Evolutionary conservation across 2,329 filamentous ascomycete genomes (phyloP), one percentile per base, ranked within the genome.

Genomic region (Canariomyces notabilis): DNA sequence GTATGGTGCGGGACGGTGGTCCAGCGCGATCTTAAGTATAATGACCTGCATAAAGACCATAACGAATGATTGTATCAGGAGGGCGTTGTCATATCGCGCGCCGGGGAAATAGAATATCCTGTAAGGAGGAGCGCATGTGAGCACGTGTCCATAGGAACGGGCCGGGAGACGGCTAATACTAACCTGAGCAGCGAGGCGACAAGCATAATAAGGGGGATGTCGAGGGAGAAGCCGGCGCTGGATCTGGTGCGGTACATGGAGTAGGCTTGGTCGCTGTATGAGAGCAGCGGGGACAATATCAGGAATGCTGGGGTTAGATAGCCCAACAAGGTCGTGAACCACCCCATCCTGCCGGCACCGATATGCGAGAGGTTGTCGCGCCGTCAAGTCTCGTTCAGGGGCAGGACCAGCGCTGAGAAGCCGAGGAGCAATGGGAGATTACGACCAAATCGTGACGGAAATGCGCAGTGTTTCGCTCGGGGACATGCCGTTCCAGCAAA

Each of bases 161-260:
- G 15, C 16, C 12, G 38, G 18, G 11, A 16, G 14, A 18, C 20
- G 37, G 16, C 37, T 18, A 23, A 5, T 6, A 50, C 55, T 11
- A n/a, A 84, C 79, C 80, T 80, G 45, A 84, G 67, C 44, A 85
- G 67, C 3, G 81, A 85, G 21, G 82, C 80, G 44, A 85, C 74
- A 41, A 86, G 76, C 82, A 86, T 86, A 51, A 86, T 86, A 47
- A 86, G 68, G 23, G 82, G 82, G 36, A 85, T 85, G 58, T 86
- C 82, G 52, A 86, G 72, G 15, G 82, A 85, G 67, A 85, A 85
- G 46, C 82, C 81, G 12, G 77, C 79, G 45, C 80, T 85, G 35
- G 79, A 80, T 63, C 77, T 80, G 46, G 68, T 73, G 57, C 75
- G 71, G 58, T 83, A 75, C 76, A 86, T 86, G 29, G 81, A 76